Evolutionary conservation across 441 rosid species (phyloP), one percentile per base, ranked within the genome.

Genomic region (Gossypium lobatum): DNA sequence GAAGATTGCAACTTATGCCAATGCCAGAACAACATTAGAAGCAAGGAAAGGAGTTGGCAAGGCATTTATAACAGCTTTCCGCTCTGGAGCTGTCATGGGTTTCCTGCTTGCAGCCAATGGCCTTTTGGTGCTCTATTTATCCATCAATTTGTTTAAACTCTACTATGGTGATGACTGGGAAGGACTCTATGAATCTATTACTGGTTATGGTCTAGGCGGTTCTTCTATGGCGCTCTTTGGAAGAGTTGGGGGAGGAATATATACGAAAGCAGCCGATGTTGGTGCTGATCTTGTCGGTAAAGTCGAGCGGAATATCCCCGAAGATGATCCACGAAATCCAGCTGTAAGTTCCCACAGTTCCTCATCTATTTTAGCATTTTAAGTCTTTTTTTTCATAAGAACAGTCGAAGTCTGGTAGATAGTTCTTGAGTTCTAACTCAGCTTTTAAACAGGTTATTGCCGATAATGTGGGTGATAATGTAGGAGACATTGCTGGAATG

Each of bases 211-310:
- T 25, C 84, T 89, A 4, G 85, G 93, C 0, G 93, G 91, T 5
- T 81, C 93, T 61, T 89, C 91, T 13, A 88, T 88, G 91, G 93
- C 87, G 0, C 87, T 88, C 42, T 89, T 89, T 52, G 92, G 91
- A 48, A 80, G 91, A 79, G 90, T 89, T 42, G 93, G 91, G 0
- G 87, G 93, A 25, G 91, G 87, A 57, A 89, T 89, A 23, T 88
- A 88, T 73, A 87, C 86, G 2, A 85, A 85, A 77, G 86, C 84
- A 53, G 82, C 83, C 20, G 88, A 83, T 73, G 84, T 85, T 0
- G 88, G 88, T 4, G 88, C 85, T 58, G 86, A 85, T 48, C 85
- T 83, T 59, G 86, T 83, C 0, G 88, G 86, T 28, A 85, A 83
- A 75, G 85, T 85, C 0, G 85, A 85, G 21, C 65, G 80, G 53